These are phyloP conservation scores for Aureobasidium sp. DNA, from an alignment of 2,329 filamentous ascomycete genomes.

Conservation along the genomic window DNA sequence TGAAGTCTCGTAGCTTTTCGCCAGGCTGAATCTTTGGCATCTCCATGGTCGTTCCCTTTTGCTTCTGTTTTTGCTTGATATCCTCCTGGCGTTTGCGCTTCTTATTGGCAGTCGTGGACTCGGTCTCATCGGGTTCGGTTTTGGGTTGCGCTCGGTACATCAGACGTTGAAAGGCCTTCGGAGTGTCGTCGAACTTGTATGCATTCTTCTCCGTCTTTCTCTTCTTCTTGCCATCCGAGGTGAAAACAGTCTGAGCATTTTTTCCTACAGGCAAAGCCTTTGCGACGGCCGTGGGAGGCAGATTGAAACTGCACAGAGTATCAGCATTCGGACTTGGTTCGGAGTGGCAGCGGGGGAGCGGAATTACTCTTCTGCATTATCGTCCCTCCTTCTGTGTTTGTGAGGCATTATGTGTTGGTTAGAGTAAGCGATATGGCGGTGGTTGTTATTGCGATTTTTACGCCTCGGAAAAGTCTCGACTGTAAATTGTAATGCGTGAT, in stretches of 20 bases:
- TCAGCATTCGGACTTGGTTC: conserved; percentile 38
- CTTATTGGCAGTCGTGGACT: conserved; percentile 39
- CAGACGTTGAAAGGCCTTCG: conserved; percentile 75
- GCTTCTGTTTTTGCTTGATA: conserved; percentile 11
- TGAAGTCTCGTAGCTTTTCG: conserved; percentile 74
- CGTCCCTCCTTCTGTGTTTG: conserved; percentile 25
- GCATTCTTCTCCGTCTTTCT: conserved; percentile 24
- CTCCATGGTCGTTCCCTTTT: conserved; percentile 18
- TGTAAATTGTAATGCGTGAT: background rate
- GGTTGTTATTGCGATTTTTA: background rate
- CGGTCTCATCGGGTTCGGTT: conserved; percentile 59
- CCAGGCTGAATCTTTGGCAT: conserved; percentile 69
- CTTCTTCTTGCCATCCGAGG: conserved; percentile 23
- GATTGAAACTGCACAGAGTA: conserved; percentile 37
- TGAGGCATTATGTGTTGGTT: conserved; percentile 16
- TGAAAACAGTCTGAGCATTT: conserved; percentile 23
- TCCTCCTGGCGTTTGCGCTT: conserved; percentile 26
- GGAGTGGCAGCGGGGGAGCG: background rate
- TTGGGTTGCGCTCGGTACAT: conserved; percentile 59
- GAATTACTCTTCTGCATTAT: conserved; percentile 29
- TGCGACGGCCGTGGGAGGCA: conserved; percentile 52
- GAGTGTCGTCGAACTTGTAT: conserved; percentile 67
- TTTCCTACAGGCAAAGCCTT: conserved; percentile 50
- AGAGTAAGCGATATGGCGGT: background rate
- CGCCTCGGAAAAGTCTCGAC: background rate